phyloP scores from a whole-genome alignment of 1,284 basidiomycete genomes.

The Phlebopus sp. region DNA sequence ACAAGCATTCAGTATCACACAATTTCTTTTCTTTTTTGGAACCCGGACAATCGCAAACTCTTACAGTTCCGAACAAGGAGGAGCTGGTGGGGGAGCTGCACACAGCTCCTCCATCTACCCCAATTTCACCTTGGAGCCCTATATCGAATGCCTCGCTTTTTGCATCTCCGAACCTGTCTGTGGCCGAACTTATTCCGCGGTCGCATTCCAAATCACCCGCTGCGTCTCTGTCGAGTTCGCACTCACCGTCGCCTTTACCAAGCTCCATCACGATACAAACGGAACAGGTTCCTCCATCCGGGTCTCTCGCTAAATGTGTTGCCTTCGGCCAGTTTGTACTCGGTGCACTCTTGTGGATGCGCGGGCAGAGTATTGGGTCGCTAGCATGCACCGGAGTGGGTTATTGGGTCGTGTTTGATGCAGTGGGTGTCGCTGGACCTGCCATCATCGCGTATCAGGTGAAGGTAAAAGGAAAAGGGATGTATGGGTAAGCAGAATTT shows the following conservation, averaged over 20 bases:
- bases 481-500: constrained; percentile 24
- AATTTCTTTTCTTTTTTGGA: constrained; percentile 90
- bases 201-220: constrained; percentile 26
- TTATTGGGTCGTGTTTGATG: constrained; percentile 95
- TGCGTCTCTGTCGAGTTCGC: constrained; percentile 8
- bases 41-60: constrained; percentile 38
- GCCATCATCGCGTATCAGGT: constrained; percentile 21
- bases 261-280: background rate
- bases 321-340: constrained; percentile 51
- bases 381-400: constrained; percentile 87
- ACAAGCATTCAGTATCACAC: constrained; percentile 91
- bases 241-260: constrained; percentile 3
- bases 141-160: constrained; percentile 11
- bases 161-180: background rate
- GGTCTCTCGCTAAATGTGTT: constrained; percentile 27
- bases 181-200: constrained; percentile 13
- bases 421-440: constrained; percentile 69
- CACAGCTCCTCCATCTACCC: constrained; percentile 25
- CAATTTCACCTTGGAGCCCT: constrained; percentile 22
- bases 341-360: constrained; percentile 80
- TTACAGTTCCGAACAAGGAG: constrained; percentile 5
- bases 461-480: constrained; percentile 26
- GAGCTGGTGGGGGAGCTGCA: constrained; percentile 12
- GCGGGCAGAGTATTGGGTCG: constrained; percentile 88
- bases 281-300: constrained; percentile 16